These are phyloP conservation scores for Fraxinus angustifolia DNA, from an alignment of 305 asterid species.

Conservation along the genomic window DNA sequence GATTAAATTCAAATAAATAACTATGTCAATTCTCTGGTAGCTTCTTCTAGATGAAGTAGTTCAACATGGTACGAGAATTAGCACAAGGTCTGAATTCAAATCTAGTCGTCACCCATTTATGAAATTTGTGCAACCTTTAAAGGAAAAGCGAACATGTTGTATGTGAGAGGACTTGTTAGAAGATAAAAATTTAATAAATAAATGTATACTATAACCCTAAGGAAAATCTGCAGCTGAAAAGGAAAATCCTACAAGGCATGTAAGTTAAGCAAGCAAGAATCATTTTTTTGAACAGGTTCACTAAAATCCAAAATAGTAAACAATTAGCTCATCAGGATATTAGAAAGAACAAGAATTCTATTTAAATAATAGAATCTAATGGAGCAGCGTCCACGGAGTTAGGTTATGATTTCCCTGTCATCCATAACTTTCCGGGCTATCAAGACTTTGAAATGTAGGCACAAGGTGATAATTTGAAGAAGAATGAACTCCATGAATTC, in stretches of 20 bases:
- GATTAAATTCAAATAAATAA: too few species aligned
- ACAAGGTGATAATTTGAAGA: background rate
- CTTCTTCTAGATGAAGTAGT: background rate
- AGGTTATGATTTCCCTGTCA: background rate
- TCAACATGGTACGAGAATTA: background rate
- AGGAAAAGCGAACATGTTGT: too few species aligned
- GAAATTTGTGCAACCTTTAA: too few species aligned
- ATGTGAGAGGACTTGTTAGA: too few species aligned
- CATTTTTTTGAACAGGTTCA: background rate
- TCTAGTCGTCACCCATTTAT: too few species aligned
- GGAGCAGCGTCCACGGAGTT: conserved; percentile 6
- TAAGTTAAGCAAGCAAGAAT: background rate
- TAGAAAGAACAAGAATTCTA: background rate
- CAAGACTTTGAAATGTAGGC: background rate
- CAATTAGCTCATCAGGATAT: background rate
- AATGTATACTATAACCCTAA: background rate
- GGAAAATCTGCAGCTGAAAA: background rate
- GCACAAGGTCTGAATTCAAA: too few species aligned
- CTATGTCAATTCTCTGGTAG: too few species aligned
- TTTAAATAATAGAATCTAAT: background rate
- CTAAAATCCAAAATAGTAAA: background rate
- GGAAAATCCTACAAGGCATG: background rate
- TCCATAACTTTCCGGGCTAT: conserved; percentile 3
- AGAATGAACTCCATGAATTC: background rate
- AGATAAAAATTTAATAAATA: too few species aligned